Evolutionary conservation across 2,329 filamentous ascomycete species (phyloP).

Genomic region (Diaporthe batatas): DNA sequence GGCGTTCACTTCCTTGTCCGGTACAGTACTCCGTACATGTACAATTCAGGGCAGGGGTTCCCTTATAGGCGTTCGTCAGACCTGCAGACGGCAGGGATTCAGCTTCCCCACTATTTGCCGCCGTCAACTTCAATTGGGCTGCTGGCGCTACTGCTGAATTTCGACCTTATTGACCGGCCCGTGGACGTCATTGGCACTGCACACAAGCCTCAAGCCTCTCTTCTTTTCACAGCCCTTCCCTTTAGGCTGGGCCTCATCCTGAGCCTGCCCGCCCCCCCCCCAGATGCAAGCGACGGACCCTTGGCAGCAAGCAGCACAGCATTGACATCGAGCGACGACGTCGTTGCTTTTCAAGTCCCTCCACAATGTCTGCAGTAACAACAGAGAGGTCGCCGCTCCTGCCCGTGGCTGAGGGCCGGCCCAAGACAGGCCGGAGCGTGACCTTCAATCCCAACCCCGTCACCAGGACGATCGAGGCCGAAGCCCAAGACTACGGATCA

Average conservation of each 20-base stretch:
- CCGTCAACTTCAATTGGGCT: conserved; percentile 25
- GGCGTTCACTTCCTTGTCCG: no score
- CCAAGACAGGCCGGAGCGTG: conserved; percentile 72
- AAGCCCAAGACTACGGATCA: conserved; percentile 49
- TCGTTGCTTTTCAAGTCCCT: background rate
- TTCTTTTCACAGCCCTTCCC: background rate
- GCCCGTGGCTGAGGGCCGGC: conserved; percentile 50
- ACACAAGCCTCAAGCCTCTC: background rate
- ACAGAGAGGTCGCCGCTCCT: conserved; percentile 46
- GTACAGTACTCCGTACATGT: background rate
- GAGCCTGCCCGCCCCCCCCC: conserved; percentile 14
- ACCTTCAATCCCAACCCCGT: conserved; percentile 82
- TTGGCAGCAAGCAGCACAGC: conserved; percentile 5
- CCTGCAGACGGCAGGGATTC: conserved; percentile 30
- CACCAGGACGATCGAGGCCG: conserved; percentile 70
- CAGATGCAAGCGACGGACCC: conserved; percentile 7
- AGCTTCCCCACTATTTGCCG: conserved; percentile 28
- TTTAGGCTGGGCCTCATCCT: conserved; percentile 28
- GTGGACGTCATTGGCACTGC: conserved; percentile 28
- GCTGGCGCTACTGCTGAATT: conserved; percentile 16
- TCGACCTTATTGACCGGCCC: conserved; percentile 20
- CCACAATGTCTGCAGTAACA: conserved; percentile 36
- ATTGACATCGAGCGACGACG: conserved; percentile 25
- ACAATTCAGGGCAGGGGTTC: conserved; percentile 1
- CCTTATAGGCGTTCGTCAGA: conserved; percentile 28